Evolutionary conservation across 768 basidiomycete genomes (phyloP).

Genomic region (Panaeolus papilionaceus): DNA sequence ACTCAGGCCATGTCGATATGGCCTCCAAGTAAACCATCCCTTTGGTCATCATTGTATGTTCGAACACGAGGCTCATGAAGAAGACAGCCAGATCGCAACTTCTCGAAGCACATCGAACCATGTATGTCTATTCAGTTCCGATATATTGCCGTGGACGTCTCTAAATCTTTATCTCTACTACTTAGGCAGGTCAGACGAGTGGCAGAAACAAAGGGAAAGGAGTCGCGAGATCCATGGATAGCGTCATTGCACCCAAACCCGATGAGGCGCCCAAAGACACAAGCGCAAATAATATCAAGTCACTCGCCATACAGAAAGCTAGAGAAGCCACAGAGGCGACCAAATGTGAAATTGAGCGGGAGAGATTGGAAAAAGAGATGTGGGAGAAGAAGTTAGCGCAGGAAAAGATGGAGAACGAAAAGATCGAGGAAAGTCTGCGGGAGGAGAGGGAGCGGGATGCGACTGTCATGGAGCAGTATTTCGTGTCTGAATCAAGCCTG

Average conservation of each 20-base stretch:
- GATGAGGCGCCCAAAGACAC: background rate
- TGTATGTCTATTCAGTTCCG: too few species aligned
- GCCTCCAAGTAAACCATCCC: too few species aligned
- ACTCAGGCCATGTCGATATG: too few species aligned
- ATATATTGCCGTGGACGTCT: too few species aligned
- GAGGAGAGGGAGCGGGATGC: slow-evolving; percentile 39
- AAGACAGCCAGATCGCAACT: too few species aligned
- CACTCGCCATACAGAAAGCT: background rate
- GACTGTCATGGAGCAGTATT: background rate
- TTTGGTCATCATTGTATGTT: too few species aligned
- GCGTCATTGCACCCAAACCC: background rate
- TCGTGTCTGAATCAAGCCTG: slow-evolving; percentile 45
- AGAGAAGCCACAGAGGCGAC: background rate
- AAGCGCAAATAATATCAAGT: background rate
- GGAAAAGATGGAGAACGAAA: background rate
- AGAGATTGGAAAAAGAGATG: background rate
- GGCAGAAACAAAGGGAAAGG: background rate
- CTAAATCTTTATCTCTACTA: too few species aligned
- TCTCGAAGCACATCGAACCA: too few species aligned
- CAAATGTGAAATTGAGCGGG: background rate
- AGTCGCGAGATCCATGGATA: background rate
- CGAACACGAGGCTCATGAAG: too few species aligned
- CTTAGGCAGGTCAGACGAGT: too few species aligned
- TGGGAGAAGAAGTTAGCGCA: background rate
- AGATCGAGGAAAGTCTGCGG: background rate